Percentiles rank a stretch among this genome's conserved stretches.
Evolutionary conservation across 2,329 filamentous ascomycete species (phyloP).

Genomic region (Penicillium freii): DNA sequence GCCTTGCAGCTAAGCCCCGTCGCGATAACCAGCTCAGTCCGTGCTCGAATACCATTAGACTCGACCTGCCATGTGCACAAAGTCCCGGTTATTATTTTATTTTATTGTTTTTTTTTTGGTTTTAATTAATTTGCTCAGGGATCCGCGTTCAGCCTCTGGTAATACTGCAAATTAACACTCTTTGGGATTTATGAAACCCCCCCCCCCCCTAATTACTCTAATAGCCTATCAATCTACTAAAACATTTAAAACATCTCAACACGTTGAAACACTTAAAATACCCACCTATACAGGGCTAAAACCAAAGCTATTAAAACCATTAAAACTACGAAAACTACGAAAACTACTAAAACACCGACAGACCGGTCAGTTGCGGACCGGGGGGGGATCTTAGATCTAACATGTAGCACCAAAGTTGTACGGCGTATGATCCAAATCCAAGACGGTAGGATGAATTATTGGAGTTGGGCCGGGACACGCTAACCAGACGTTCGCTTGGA

Average conservation of each 20-base stretch:
- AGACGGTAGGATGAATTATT: conserved; percentile 7
- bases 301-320: no score
- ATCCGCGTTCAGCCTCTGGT: conserved; percentile 9
- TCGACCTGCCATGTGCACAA: conserved; percentile 23
- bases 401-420: conserved; percentile 2
- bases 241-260: not conserved
- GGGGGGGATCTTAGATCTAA: conserved; percentile 8
- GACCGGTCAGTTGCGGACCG: conserved; percentile 1
- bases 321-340: not conserved
- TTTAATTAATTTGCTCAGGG: not conserved
- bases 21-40: conserved; percentile 18
- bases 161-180: not conserved
- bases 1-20: conserved; percentile 28
- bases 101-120: not conserved
- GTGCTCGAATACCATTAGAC: conserved; percentile 18
- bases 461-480: conserved; percentile 10
- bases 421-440: conserved; percentile 5
- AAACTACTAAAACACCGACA: not conserved
- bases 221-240: not conserved
- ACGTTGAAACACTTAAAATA: not conserved
- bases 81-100: conserved; percentile 3
- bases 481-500: conserved; percentile 9
- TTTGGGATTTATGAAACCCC: not conserved
- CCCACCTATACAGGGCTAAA: not conserved
- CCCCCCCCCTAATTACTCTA: not conserved